Base-by-base conservation (phyloP, 306 rosid species). In the Medicago lupulina region DNA sequence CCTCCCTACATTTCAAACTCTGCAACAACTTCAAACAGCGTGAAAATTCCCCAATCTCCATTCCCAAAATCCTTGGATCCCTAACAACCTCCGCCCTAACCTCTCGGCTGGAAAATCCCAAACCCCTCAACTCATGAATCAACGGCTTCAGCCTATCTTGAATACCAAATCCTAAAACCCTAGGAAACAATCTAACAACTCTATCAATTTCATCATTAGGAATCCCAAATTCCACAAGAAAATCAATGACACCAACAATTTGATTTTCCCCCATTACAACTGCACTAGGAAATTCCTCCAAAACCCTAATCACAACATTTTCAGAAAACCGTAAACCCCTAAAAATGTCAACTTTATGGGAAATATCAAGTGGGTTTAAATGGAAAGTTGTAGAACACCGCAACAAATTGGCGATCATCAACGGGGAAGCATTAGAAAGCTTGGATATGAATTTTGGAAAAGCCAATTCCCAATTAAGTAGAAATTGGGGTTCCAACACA, bases 31-130 rank as follows among this genome's bases (percentile, higher is more conserved):
- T 82, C 76, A 91, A 73, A 69, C 90, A 88, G 38, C 85, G 72
- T 1, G 98, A 86, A 80, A 85, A 61, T 43, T 93, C 96, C 36
- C 98, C 98, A 9, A 82, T 63, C 60, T 95, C 93, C 89, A 87
- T 71, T 15, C 89, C 91, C 1, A 88, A 39, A 79, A 89, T 67
- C 77, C 85, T 86, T 0, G 98, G 96, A 44, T 92, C 96, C 85
- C 81, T 76, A 57, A 83, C 25, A 7, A 94, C 57, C 81, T 88
- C 93, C 16, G 39, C 65, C 39, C 84, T 83, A 13, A 94, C 19
- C 75, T 83, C 85, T 4, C 87, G 76, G 3, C 73, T 70, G 19
- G 82, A 51, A 85, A 94, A 87, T 11, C 98, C 93, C 23, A 85
- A 83, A 14, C 49, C 84, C 23, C 61, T 60, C 10, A 94, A 83